Base-by-base conservation (phyloP, 2,329 filamentous ascomycete genomes). In the Venturia carpophila region DNA sequence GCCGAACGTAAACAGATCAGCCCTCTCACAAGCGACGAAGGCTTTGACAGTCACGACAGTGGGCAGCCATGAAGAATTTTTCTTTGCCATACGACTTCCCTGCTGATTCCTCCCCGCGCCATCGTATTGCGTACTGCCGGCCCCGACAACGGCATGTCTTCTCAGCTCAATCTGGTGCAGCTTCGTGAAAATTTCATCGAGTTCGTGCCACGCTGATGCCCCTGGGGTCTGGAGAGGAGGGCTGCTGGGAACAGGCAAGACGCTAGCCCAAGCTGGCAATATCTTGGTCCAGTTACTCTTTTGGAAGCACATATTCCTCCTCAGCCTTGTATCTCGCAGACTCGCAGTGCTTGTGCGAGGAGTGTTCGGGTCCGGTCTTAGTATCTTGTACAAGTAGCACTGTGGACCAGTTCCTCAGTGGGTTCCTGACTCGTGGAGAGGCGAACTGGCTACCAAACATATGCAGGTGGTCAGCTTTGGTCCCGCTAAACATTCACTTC, bases 111-210 rank as follows among this genome's bases (percentile, higher is more conserved):
- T 24, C 11, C 6, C 58, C 19, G 41, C 24, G 41, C n/a, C 58
- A 43, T 42, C 58, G 41, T 24, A 27, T 41, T 41, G 41, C 34
- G n/a, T 30, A 41, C 7, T 4, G 34, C 21, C 27, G 41, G 15
- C 34, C 2, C 58, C 19, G 27, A 17, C 41, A 17, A 41, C 19
- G 15, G 13, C 41, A 24, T 21, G 11, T 61, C 58, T 43, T 19
- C 17, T 61, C 37, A 27, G 41, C 37, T 43, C n/a, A 1, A 21
- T 9, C 3, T 37, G 37, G 21, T 61, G 58, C 58, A 42, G 19
- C 34, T 15, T 41, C 19, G 6, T 15, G 58, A 61, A 41, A 19
- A 61, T 61, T 61, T 61, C 58, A 42, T 61, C 11, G 34, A 19
- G 6, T n/a, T n/a, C 19, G 34, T 60, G 17, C 58, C 58, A 61